Conservation (phyloP, 345 rosid species). For the Gossypium raimondii region DNA sequence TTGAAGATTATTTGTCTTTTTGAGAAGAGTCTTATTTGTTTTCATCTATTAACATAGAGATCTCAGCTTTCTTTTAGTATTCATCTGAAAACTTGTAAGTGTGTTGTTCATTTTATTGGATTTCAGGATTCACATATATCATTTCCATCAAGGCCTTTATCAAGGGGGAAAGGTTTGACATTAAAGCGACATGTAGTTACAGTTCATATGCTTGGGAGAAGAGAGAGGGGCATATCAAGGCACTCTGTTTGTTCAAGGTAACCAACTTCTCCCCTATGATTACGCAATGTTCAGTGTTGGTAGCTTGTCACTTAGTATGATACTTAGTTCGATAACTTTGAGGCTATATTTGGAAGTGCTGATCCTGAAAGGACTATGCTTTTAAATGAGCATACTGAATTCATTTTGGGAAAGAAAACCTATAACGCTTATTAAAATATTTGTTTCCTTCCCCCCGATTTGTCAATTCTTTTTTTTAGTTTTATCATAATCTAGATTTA, state of each 20-base stretch:
- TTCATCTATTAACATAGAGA: neutral
- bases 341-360: neutral
- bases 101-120: neutral
- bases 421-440: neutral
- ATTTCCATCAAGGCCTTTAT: constrained; percentile 46
- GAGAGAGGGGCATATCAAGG: constrained; percentile 41
- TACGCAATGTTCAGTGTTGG: neutral
- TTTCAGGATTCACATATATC: constrained; percentile 60
- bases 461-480: neutral
- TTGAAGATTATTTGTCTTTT: neutral
- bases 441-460: neutral
- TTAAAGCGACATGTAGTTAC: constrained; percentile 39
- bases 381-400: neutral
- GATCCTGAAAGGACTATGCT: neutral
- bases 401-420: neutral
- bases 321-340: neutral
- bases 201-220: constrained; percentile 43
- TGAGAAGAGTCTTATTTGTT: neutral
- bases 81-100: neutral
- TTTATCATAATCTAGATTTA: neutral
- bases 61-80: constrained; percentile 4
- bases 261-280: constrained; percentile 13
- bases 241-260: constrained; percentile 44
- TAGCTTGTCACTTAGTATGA: neutral
- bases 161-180: constrained; percentile 57